These are phyloP conservation scores for Drechmeria coniospora DNA, from an alignment of 2,329 filamentous ascomycete species.

Conservation along the genomic window DNA sequence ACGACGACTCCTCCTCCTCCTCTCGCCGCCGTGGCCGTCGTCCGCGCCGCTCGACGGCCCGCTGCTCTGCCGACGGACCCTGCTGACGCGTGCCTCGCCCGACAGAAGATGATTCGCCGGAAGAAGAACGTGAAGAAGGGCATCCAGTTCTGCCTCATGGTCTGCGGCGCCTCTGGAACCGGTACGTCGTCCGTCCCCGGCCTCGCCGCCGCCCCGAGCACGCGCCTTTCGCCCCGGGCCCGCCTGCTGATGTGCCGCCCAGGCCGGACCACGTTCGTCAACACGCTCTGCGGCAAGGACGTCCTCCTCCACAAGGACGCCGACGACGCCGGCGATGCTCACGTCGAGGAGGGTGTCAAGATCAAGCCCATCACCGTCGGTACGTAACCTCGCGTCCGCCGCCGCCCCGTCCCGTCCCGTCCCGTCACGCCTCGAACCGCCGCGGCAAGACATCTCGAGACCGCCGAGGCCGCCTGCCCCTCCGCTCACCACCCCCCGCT, in stretches of 20 bases:
- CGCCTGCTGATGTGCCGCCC: neutral
- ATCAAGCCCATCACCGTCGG: slow-evolving; percentile 98
- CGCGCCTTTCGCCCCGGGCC: neutral
- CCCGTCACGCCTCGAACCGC: too few species aligned
- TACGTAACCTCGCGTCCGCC: slow-evolving; percentile 23
- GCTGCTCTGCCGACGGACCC: neutral
- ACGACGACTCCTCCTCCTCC: neutral
- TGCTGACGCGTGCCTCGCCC: slow-evolving; percentile 11
- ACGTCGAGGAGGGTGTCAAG: slow-evolving; percentile 91
- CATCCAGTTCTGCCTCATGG: slow-evolving; percentile 99
- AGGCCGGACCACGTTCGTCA: slow-evolving; percentile 98
- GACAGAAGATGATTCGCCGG: slow-evolving; percentile 84
- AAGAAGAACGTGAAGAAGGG: slow-evolving; percentile 99
- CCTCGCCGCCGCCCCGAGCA: neutral
- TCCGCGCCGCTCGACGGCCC: too few species aligned
- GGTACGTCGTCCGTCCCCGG: slow-evolving; percentile 41
- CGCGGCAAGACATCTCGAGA: too few species aligned
- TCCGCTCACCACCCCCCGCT: too few species aligned
- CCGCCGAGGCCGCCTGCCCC: too few species aligned
- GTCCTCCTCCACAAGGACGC: slow-evolving; percentile 85
- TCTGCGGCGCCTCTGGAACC: slow-evolving; percentile 96
- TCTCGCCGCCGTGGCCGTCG: neutral
- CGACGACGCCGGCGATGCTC: slow-evolving; percentile 76
- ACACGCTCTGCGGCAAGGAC: slow-evolving; percentile 92
- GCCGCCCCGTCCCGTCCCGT: neutral